phyloP scores from a whole-genome alignment of 2,329 filamentous ascomycete species.

The Alternaria tenuissima region DNA sequence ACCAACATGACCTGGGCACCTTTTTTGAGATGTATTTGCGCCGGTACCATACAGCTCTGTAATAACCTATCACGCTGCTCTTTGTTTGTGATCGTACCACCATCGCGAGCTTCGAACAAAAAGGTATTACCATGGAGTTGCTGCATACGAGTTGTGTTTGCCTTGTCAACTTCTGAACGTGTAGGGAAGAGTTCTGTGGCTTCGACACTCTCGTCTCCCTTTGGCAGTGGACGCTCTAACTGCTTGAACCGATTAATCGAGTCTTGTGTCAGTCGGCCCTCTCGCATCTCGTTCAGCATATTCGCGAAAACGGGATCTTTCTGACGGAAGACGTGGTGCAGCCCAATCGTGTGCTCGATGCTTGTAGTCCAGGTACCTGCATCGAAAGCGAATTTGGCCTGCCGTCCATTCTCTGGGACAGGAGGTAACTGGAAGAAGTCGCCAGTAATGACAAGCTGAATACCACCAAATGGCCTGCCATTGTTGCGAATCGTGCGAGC shows the following conservation, averaged over 20 bases:
- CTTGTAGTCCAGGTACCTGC: constrained; percentile 90
- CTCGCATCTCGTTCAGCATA: constrained; percentile 98
- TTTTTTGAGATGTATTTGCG: constrained; percentile 80
- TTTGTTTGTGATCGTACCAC: constrained; percentile 72
- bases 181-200: constrained; percentile 96
- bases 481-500: constrained; percentile 88
- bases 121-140: constrained; percentile 73
- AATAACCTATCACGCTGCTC: constrained; percentile 78
- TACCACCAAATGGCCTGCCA: constrained; percentile 91
- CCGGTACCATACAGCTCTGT: constrained; percentile 91
- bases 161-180: constrained; percentile 84
- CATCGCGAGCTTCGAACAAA: constrained; percentile 77
- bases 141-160: constrained; percentile 78
- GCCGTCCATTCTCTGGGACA: constrained; percentile 78
- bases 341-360: constrained; percentile 92
- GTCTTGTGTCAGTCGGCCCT: constrained; percentile 79
- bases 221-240: constrained; percentile 68
- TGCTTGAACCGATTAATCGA: constrained; percentile 80
- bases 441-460: constrained; percentile 93
- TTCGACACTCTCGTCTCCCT: constrained; percentile 77
- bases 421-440: constrained; percentile 98
- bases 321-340: constrained; percentile 96
- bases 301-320: constrained; percentile 87
- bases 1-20: constrained; percentile 99
- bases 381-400: constrained; percentile 91